A percentile compares a stretch with the other conserved stretches of the same genome.
Conservation (phyloP, 495 filamentous ascomycete species). For the Articulospora tetracladia region DNA sequence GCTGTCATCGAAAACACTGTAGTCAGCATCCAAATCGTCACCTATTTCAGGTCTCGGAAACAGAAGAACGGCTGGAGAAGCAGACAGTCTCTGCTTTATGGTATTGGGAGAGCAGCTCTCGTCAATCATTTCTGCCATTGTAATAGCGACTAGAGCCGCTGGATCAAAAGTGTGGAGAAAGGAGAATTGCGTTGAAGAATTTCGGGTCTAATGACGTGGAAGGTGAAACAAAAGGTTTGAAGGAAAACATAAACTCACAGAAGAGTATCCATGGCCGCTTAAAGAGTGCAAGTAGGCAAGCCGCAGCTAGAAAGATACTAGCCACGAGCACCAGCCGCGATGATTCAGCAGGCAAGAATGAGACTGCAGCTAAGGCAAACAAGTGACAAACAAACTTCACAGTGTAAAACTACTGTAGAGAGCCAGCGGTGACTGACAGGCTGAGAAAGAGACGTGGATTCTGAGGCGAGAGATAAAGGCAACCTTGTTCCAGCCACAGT, state of each 20-base stretch:
- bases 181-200: neutral
- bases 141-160: no score
- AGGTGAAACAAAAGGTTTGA: neutral
- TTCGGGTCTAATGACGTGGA: neutral
- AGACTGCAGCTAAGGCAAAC: no score
- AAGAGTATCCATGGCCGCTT: constrained; percentile 12
- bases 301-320: neutral
- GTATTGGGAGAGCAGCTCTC: neutral
- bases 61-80: neutral
- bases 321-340: neutral
- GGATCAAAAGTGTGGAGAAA: neutral
- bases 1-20: constrained; percentile 1
- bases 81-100: neutral
- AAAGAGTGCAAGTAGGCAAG: neutral
- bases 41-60: neutral
- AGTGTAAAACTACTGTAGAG: no score
- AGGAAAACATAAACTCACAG: constrained; percentile 11
- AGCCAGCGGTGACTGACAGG: neutral
- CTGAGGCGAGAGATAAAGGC: no score
- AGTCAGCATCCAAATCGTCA: neutral
- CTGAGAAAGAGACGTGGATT: neutral
- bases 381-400: no score
- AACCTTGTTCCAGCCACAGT: no score
- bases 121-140: neutral
- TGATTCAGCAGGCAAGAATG: no score